These are phyloP conservation scores for Phytophthora multivora DNA, from an alignment of 352 stramenopile species.

Conservation along the genomic window DNA sequence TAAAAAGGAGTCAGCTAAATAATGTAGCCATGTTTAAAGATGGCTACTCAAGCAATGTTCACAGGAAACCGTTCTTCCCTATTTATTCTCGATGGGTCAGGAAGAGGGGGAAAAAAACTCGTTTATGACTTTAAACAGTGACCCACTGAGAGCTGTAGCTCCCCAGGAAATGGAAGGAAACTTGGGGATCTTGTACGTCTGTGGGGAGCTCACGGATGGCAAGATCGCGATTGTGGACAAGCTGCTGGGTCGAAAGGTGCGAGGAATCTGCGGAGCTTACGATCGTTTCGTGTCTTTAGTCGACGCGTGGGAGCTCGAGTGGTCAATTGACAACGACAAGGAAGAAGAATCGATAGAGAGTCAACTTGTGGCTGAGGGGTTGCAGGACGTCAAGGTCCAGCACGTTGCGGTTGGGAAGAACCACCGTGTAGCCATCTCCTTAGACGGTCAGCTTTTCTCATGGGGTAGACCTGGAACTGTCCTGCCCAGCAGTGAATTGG, in stretches of 20 bases:
- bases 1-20: slow-evolving; percentile 12
- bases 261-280: slow-evolving; percentile 53
- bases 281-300: slow-evolving; percentile 57
- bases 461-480: slow-evolving; percentile 46
- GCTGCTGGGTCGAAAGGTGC: slow-evolving; percentile 53
- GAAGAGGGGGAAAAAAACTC: too few relatives aligned
- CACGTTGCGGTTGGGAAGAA: slow-evolving; percentile 56
- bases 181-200: slow-evolving; percentile 57
- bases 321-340: slow-evolving; percentile 18
- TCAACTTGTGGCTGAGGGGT: slow-evolving; percentile 34
- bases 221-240: slow-evolving; percentile 30
- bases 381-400: slow-evolving; percentile 58
- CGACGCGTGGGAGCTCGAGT: slow-evolving; percentile 62
- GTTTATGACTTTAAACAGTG: neutral
- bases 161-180: slow-evolving; percentile 36
- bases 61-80: neutral
- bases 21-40: slow-evolving; percentile 7
- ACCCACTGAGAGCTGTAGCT: neutral
- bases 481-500: slow-evolving; percentile 48
- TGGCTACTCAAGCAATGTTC: slow-evolving; percentile 20
- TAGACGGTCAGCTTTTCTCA: slow-evolving; percentile 70
- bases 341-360: slow-evolving; percentile 30
- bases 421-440: slow-evolving; percentile 60
- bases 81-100: slow-evolving; percentile 8
- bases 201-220: slow-evolving; percentile 42